Evolutionary conservation across 345 rosid species (phyloP).

Genomic region (sweet orange (Citrus sinensis)): DVS_A1.0 CM039166.1:15306501-15307000

Average conservation of each 20-base stretch:
- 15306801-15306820: neutral
- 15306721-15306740: neutral
- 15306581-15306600: no score
- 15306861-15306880: neutral
- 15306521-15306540: no score
- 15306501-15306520: no score
- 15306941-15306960: neutral
- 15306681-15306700: neutral
- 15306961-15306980: neutral
- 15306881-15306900: neutral
- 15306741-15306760: neutral
- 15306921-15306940: neutral
- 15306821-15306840: neutral
- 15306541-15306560: no score
- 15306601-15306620: neutral
- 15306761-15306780: neutral
- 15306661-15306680: neutral
- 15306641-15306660: neutral
- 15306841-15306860: neutral
- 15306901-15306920: neutral
- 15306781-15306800: slow-evolving; percentile 5
- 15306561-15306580: no score
- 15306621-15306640: neutral
- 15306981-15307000: neutral
- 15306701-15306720: neutral